These are phyloP conservation scores for Daldinia decipiens DNA, from an alignment of 495 filamentous ascomycete genomes.

Conservation along the genomic window DNA sequence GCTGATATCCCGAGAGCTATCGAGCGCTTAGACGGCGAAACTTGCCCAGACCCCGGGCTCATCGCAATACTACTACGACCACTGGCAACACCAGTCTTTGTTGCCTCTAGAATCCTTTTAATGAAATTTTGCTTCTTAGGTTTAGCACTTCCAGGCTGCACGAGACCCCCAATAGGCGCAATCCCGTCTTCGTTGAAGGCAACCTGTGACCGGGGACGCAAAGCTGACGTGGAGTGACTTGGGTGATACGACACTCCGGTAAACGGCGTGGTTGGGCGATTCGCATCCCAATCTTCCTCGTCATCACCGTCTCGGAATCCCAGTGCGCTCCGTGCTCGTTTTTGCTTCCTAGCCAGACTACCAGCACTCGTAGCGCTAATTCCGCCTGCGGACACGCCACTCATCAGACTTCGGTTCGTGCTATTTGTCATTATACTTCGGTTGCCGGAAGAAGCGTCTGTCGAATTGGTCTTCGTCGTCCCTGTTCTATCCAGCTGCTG, in stretches of 20 bases:
- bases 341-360: slow-evolving; percentile 81
- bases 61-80: slow-evolving; percentile 85
- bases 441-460: slow-evolving; percentile 73
- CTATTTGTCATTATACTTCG: slow-evolving; percentile 77
- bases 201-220: slow-evolving; percentile 59
- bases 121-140: slow-evolving; percentile 94
- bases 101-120: slow-evolving; percentile 94
- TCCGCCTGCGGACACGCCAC: slow-evolving; percentile 85
- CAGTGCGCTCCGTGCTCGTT: slow-evolving; percentile 63
- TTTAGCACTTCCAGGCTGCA: slow-evolving; percentile 71
- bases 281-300: slow-evolving; percentile 52
- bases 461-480: slow-evolving; percentile 87
- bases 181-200: slow-evolving; percentile 60
- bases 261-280: slow-evolving; percentile 75
- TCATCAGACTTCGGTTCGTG: slow-evolving; percentile 91
- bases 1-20: slow-evolving; percentile 57
- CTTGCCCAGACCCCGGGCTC: slow-evolving; percentile 56
- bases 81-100: slow-evolving; percentile 91
- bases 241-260: slow-evolving; percentile 85
- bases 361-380: slow-evolving; percentile 96
- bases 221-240: slow-evolving; percentile 70
- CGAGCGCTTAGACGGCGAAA: slow-evolving; percentile 44
- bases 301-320: slow-evolving; percentile 60
- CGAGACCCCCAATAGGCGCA: slow-evolving; percentile 76
- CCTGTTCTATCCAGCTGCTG: slow-evolving; percentile 75